Conservation (phyloP, 2,329 filamentous ascomycete species). For the Colletotrichum aenigma region DNA sequence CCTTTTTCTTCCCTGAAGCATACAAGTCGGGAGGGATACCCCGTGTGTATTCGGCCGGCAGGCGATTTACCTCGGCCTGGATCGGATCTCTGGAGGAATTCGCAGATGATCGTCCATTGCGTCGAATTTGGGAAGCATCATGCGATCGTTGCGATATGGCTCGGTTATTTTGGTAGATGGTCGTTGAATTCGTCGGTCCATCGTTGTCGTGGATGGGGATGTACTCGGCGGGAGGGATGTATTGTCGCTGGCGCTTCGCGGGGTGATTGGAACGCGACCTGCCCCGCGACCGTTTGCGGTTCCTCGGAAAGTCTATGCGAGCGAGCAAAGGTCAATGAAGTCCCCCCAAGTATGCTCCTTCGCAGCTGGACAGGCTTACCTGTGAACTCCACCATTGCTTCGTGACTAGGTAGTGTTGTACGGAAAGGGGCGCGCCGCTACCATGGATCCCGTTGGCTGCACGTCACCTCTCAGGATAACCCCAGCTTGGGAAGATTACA, state of each 20-base stretch:
- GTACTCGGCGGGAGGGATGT: accelerated
- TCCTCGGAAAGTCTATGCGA: not conserved
- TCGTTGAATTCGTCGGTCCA: not conserved
- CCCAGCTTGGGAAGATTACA: not conserved
- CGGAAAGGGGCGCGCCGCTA: not conserved
- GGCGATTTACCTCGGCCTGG: not conserved
- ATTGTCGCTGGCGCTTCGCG: not conserved
- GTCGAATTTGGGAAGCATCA: accelerated
- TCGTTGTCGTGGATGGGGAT: accelerated
- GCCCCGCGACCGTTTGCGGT: not conserved
- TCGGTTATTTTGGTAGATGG: not conserved
- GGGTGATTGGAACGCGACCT: not conserved
- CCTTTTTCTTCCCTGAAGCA: not conserved
- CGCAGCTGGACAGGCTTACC: not conserved
- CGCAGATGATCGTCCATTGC: not conserved
- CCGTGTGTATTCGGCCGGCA: not conserved
- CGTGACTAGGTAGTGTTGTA: not conserved
- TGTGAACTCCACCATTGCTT: not conserved
- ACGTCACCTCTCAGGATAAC: not conserved
- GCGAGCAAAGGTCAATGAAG: not conserved
- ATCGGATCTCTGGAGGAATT: not conserved
- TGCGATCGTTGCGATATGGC: not conserved
- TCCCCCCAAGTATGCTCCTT: not conserved
- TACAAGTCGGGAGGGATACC: not conserved
- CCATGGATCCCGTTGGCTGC: not conserved